Percentiles rank a stretch among this genome's conserved stretches.
phyloP scores from a whole-genome alignment of 768 basidiomycete genomes.

The Boletus reticulatus region DNA sequence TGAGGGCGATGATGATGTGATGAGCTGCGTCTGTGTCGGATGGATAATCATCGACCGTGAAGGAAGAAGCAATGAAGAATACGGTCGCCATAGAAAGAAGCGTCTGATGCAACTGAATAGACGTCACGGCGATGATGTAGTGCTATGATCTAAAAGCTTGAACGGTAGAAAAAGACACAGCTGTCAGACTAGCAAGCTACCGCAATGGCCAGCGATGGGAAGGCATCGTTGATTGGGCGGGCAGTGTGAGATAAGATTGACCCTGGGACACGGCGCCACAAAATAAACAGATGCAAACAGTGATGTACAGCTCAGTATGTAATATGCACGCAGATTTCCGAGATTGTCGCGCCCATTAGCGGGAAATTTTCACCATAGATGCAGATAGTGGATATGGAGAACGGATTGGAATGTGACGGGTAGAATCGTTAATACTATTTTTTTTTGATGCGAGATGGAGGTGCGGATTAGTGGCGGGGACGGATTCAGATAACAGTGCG shows the following conservation, averaged over 20 bases:
- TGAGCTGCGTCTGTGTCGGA: conserved; percentile 1
- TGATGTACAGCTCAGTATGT: conserved; percentile 21
- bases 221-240: neutral
- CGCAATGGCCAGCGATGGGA: conserved; percentile 10
- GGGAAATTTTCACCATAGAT: conserved; percentile 27
- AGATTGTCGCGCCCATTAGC: conserved; percentile 25
- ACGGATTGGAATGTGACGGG: neutral
- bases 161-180: neutral
- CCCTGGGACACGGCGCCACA: conserved; percentile 28
- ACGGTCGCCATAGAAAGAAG: conserved; percentile 1
- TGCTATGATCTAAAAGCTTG: conserved; percentile 12
- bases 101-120: too few species aligned
- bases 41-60: neutral
- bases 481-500: neutral
- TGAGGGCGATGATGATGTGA: conserved; percentile 13
- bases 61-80: conserved; percentile 7
- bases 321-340: conserved; percentile 31
- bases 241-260: conserved; percentile 33
- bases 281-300: conserved; percentile 22
- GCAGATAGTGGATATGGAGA: conserved; percentile 10
- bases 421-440: neutral
- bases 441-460: neutral
- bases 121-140: neutral
- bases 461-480: neutral
- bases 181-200: neutral